Conservation (phyloP, 208 protist species). For the Leishmania guyanensis region DNA sequence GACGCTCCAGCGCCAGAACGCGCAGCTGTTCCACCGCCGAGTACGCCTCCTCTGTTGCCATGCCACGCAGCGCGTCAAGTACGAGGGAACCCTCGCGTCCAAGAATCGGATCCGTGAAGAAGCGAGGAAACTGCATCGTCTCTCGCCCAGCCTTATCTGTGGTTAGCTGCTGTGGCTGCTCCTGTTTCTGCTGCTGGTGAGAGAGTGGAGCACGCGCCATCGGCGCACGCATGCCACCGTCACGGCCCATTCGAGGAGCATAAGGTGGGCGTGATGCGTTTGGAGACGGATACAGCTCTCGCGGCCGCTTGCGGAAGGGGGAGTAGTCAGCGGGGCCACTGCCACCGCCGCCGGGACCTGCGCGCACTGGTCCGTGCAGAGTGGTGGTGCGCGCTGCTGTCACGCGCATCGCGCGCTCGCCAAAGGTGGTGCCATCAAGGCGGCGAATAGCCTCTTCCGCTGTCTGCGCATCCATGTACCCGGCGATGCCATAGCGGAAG, state of each 20-base stretch:
- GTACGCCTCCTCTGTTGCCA: conserved; percentile 73
- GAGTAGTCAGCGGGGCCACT: conserved; percentile 28
- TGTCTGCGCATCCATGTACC: conserved; percentile 78
- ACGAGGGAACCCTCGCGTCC: conserved; percentile 63
- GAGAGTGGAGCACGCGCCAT: conserved; percentile 16
- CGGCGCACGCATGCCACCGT: conserved; percentile 17
- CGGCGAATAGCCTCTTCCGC: conserved; percentile 76
- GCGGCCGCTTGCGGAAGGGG: conserved; percentile 34
- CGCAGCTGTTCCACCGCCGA: conserved; percentile 90
- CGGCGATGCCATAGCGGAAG: conserved; percentile 75
- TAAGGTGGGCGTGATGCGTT: conserved; percentile 7
- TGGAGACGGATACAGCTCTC: conserved; percentile 19
- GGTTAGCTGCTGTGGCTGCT: conserved; percentile 6
- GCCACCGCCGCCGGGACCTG: conserved; percentile 25
- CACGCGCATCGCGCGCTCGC: conserved; percentile 71
- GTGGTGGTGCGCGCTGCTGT: conserved; percentile 34
- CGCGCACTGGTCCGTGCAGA: conserved; percentile 20
- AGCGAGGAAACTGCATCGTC: conserved; percentile 57
- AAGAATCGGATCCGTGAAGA: conserved; percentile 65
- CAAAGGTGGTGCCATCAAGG: conserved; percentile 78
- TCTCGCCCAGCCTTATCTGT: conserved; percentile 32
- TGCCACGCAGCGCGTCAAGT: conserved; percentile 52
- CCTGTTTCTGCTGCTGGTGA: conserved; percentile 11
- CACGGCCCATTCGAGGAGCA: conserved; percentile 1
- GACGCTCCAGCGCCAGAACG: conserved; percentile 74